Base-by-base conservation (phyloP, 2,329 filamentous ascomycete genomes). In the Penicillium crustosum region DNA sequence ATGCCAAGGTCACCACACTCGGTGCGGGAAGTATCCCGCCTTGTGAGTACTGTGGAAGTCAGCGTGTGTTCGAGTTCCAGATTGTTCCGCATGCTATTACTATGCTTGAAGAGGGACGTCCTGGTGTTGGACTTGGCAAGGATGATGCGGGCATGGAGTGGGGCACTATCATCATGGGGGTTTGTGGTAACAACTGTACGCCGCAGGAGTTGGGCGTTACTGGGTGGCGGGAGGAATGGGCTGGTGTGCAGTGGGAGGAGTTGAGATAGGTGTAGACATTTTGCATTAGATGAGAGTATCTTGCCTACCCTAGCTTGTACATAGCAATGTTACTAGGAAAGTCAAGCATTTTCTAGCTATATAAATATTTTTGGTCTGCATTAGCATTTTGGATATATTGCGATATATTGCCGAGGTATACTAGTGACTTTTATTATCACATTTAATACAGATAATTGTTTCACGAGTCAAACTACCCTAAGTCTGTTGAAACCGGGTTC, bases 221-320 rank as follows among this genome's bases (percentile, higher is more conserved):
- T 0, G 90, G 88, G 1, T 97, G 95, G 76, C 69, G 92, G 19
- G 94, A 97, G 79, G 94, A 99, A 76, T 99, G 94, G 93, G 87
- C 85, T n/a, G 94, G 93, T 7, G 94, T 97, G 63, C 94, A 99
- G 76, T 99, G 93, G 94, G 94, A 99, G 77, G 93, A 97, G 75
- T 69, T 52, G 56, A 64, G 64, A 41, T 71, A 64, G 47, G 6
- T 19, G 3, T 53, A 12, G 29, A 17, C 17, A 17, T n/a, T 36
- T 45, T 54, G 19, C 33, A 49, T 49, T 50, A 29, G 35, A 49
- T 23, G 31, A 29, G 48, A 13, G 27, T 12, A 25, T n/a, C 35
- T n/a, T 35, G 45, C 31, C 8, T 35, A 36, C 29, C 21, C 5
- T 35, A 35, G 8, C 29, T 35, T 48, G 31, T 48, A 48, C 31